phyloP scores from a whole-genome alignment of 2,329 filamentous ascomycete species.

The Hymenoscyphus occultus region DNA sequence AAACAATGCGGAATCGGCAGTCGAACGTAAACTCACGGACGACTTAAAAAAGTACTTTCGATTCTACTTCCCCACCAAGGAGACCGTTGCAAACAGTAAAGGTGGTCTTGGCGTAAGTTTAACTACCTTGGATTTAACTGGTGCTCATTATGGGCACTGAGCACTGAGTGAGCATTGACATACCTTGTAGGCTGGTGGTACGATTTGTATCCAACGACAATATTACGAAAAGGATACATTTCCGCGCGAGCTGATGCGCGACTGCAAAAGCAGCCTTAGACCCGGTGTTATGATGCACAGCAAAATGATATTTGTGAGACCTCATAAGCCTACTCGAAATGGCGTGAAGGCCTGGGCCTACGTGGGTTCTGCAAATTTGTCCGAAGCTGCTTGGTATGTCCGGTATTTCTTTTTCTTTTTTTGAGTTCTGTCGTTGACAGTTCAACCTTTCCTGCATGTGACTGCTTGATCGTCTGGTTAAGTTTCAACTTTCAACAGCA shows the following conservation, averaged over 20 bases:
- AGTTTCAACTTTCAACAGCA: neutral
- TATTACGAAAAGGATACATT: slow-evolving; percentile 70
- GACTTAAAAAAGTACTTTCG: slow-evolving; percentile 53
- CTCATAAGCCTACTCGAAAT: slow-evolving; percentile 14
- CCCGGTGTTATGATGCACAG: slow-evolving; percentile 79
- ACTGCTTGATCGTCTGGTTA: neutral
- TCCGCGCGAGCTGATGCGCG: slow-evolving; percentile 67
- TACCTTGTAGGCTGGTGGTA: slow-evolving; percentile 61
- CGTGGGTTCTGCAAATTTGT: slow-evolving; percentile 86
- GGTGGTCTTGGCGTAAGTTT: slow-evolving; percentile 56
- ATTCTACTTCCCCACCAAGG: slow-evolving; percentile 76
- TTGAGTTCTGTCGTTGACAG: neutral
- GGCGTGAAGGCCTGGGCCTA: slow-evolving; percentile 68
- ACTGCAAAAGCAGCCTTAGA: slow-evolving; percentile 73
- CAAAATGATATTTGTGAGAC: slow-evolving; percentile 64
- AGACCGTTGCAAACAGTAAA: slow-evolving; percentile 64
- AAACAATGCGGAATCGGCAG: slow-evolving; percentile 13
- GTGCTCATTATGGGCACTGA: neutral
- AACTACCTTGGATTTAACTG: neutral
- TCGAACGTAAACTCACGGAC: slow-evolving; percentile 27
- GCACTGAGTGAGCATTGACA: neutral
- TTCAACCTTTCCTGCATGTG: neutral
- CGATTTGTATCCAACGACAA: slow-evolving; percentile 72
- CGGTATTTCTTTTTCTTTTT: neutral
- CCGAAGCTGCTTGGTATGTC: slow-evolving; percentile 84